These are phyloP conservation scores for Silene vulgaris DNA, from an alignment of 179 eudicot genomes.

Conservation along the genomic window DNA sequence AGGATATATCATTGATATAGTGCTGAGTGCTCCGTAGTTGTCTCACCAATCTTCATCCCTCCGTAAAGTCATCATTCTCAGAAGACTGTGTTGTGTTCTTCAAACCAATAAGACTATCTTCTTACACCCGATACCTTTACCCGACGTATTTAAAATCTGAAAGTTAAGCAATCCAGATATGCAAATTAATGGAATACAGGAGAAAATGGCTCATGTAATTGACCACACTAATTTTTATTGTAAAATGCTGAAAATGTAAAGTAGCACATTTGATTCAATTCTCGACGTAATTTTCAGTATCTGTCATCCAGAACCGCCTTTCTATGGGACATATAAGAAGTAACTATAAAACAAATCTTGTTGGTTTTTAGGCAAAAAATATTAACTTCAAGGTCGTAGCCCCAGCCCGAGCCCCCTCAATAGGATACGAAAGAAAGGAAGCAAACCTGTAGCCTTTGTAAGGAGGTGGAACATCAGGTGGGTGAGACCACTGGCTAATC, in stretches of 20 bases:
- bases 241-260: too few relatives aligned
- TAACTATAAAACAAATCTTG: too few relatives aligned
- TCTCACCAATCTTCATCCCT: constrained; percentile 99
- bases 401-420: too few relatives aligned
- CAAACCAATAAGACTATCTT: not conserved
- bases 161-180: not conserved
- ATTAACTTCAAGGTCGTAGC: too few relatives aligned
- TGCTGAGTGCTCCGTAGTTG: constrained; percentile 91
- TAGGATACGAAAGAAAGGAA: constrained; percentile 4
- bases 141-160: not conserved
- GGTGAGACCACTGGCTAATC: constrained; percentile 84
- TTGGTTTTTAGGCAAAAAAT: too few relatives aligned
- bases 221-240: too few relatives aligned
- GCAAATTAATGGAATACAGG: too few relatives aligned
- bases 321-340: too few relatives aligned
- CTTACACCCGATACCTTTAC: not conserved
- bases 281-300: too few relatives aligned
- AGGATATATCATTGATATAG: constrained; percentile 87
- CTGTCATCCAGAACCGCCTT: too few relatives aligned
- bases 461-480: constrained; percentile 69
- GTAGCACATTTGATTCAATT: too few relatives aligned
- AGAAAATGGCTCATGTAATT: too few relatives aligned
- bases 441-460: constrained; percentile 76
- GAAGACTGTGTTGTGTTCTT: not conserved
- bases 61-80: constrained; percentile 15